Evolutionary conservation across 768 basidiomycete species (phyloP).

Genomic region (Dentipellis fragilis): DNA sequence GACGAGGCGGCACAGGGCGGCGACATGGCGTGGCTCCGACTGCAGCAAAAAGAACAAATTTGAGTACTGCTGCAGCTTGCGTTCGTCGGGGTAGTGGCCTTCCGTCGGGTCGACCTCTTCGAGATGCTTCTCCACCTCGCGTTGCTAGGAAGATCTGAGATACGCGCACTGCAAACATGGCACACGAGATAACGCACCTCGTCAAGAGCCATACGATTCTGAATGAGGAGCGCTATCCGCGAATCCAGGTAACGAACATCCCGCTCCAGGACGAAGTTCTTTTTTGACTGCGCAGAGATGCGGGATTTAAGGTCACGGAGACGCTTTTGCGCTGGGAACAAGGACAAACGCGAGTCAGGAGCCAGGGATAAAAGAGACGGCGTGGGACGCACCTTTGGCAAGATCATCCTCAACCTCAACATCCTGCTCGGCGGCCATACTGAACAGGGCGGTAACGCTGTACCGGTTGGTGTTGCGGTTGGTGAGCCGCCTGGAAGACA

Average conservation of each 20-base stretch:
- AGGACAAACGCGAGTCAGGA: slow-evolving; percentile 3
- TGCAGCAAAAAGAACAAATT: slow-evolving; percentile 99
- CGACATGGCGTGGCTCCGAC: slow-evolving; percentile 95
- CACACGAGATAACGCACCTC: slow-evolving; percentile 46
- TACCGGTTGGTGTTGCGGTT: slow-evolving; percentile 95
- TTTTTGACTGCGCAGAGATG: slow-evolving; percentile 98
- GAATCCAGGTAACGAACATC: slow-evolving; percentile 98
- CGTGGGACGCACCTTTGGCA: slow-evolving; percentile 61
- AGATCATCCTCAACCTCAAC: slow-evolving; percentile 96
- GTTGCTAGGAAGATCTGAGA: slow-evolving; percentile 47
- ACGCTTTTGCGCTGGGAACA: slow-evolving; percentile 79
- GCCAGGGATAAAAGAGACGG: slow-evolving; percentile 2
- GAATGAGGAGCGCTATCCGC: slow-evolving; percentile 92
- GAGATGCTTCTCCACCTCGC: slow-evolving; percentile 88
- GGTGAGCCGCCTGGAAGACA: slow-evolving; percentile 67
- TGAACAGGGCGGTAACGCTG: slow-evolving; percentile 90
- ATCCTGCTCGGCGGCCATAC: slow-evolving; percentile 98
- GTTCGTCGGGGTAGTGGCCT: slow-evolving; percentile 90
- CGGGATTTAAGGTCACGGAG: slow-evolving; percentile 91
- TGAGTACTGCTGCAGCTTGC: slow-evolving; percentile 90
- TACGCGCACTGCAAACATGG: background rate
- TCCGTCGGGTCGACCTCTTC: slow-evolving; percentile 93
- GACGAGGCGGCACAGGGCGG: slow-evolving; percentile 92
- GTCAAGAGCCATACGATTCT: slow-evolving; percentile 95
- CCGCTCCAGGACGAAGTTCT: slow-evolving; percentile 98